Conservation (phyloP, 2,329 filamentous ascomycete species). For the Xylaria multiplex region DNA sequence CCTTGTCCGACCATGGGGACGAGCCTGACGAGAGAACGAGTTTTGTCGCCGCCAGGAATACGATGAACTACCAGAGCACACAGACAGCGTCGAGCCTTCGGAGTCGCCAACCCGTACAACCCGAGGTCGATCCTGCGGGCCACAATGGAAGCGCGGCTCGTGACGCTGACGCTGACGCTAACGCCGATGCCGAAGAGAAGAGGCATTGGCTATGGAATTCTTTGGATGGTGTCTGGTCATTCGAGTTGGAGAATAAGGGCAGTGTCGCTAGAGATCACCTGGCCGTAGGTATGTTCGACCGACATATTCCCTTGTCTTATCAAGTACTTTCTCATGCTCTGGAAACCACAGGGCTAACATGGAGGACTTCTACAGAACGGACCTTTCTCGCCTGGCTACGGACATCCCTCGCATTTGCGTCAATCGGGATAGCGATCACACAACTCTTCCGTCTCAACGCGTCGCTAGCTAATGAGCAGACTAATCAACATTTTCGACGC, state of each 20-base stretch:
- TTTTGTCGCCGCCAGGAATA: slow-evolving; percentile 51
- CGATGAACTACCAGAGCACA: slow-evolving; percentile 55
- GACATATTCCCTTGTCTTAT: slow-evolving; percentile 1
- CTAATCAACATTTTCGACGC: slow-evolving; percentile 57
- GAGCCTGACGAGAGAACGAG: slow-evolving; percentile 56
- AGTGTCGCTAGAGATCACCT: slow-evolving; percentile 85
- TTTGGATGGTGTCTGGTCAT: slow-evolving; percentile 62
- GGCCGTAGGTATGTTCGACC: slow-evolving; percentile 69
- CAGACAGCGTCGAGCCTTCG: slow-evolving; percentile 43
- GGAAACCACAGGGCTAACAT: slow-evolving; percentile 32
- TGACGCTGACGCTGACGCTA: slow-evolving; percentile 18
- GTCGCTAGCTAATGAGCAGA: slow-evolving; percentile 57
- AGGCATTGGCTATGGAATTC: slow-evolving; percentile 63
- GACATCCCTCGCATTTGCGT: slow-evolving; percentile 82
- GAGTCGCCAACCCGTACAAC: slow-evolving; percentile 36
- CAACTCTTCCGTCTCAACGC: slow-evolving; percentile 87
- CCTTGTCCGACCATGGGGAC: slow-evolving; percentile 31
- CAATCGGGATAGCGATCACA: slow-evolving; percentile 83
- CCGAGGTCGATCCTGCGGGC: slow-evolving; percentile 40
- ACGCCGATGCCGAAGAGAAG: slow-evolving; percentile 41
- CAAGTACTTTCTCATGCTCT: background rate
- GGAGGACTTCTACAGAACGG: slow-evolving; percentile 65
- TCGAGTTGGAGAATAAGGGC: slow-evolving; percentile 87
- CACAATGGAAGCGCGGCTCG: slow-evolving; percentile 37
- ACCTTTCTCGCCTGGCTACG: slow-evolving; percentile 88